These are phyloP conservation scores for Boletus tylopilopsis DNA, from an alignment of 768 basidiomycete genomes.

Conservation along the genomic window DNA sequence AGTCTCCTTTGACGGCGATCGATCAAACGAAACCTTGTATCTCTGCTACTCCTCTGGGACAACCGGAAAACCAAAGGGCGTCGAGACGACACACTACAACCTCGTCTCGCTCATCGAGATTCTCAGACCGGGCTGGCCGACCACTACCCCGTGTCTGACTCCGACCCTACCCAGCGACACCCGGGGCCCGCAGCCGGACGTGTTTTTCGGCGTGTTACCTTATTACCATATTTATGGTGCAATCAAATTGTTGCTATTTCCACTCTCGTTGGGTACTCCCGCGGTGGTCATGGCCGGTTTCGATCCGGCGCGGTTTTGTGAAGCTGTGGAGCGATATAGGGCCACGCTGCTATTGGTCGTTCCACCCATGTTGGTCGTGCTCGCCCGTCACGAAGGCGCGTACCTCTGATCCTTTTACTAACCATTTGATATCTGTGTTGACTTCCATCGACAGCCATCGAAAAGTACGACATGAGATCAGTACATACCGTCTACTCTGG, in stretches of 20 bases:
- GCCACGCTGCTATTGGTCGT: constrained; percentile 60
- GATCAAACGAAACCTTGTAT: constrained; percentile 56
- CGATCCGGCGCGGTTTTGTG: constrained; percentile 65
- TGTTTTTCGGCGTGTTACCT: constrained; percentile 62
- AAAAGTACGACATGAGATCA: constrained; percentile 62
- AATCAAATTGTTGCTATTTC: constrained; percentile 60
- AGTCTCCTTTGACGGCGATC: constrained; percentile 49
- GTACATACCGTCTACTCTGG: constrained; percentile 61
- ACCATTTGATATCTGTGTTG: not conserved
- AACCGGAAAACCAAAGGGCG: constrained; percentile 75
- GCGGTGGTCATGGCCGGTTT: constrained; percentile 64
- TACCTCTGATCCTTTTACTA: not conserved
- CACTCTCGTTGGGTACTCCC: constrained; percentile 47
- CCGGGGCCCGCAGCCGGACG: constrained; percentile 33
- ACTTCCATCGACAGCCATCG: constrained; percentile 43
- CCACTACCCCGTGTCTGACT: constrained; percentile 28
- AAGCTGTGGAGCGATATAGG: constrained; percentile 60
- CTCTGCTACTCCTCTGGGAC: constrained; percentile 70
- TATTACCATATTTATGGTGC: constrained; percentile 55
- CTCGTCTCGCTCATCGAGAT: constrained; percentile 57
- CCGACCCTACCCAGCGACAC: constrained; percentile 5
- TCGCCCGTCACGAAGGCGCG: constrained; percentile 67
- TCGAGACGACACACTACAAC: constrained; percentile 68
- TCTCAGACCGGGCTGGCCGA: constrained; percentile 42
- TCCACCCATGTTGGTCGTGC: constrained; percentile 79